Evolutionary conservation across 176 grass and related monocot species (phyloP).

Genomic region (Carex pumila): DNA sequence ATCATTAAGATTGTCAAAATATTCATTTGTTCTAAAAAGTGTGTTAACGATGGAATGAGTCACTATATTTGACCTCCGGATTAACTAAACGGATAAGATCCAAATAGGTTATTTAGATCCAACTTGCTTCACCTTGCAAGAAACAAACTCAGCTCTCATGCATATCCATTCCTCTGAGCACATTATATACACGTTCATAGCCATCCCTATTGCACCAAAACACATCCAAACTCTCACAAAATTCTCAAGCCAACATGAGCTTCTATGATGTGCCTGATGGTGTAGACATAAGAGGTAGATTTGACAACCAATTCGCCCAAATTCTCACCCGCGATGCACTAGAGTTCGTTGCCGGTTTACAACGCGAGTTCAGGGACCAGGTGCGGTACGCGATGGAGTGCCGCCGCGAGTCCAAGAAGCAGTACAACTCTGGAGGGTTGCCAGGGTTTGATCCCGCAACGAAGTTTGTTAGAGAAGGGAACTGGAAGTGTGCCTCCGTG

Average conservation of each 20-base stretch:
- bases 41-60: not conserved
- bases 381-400: conserved; percentile 69
- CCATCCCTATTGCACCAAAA: not conserved
- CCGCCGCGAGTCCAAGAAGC: conserved; percentile 48
- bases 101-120: not conserved
- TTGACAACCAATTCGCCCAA: conserved; percentile 50
- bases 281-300: conserved; percentile 74
- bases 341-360: conserved; percentile 51
- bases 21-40: not conserved
- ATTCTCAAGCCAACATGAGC: not conserved
- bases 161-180: conserved; percentile 10
- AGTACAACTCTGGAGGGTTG: conserved; percentile 57
- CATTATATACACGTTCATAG: not conserved
- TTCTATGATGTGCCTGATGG: conserved; percentile 71
- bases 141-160: not conserved
- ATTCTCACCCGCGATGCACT: conserved; percentile 71
- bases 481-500: conserved; percentile 50
- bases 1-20: too few relatives aligned
- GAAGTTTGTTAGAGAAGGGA: conserved; percentile 40
- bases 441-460: conserved; percentile 74
- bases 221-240: not conserved
- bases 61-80: not conserved
- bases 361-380: conserved; percentile 64
- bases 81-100: not conserved
- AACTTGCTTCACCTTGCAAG: not conserved